A percentile compares a stretch with the other conserved stretches of the same genome.
Evolutionary conservation across 2,329 filamentous ascomycete species (phyloP).

Genomic region (Aspergillus sp.): DNA sequence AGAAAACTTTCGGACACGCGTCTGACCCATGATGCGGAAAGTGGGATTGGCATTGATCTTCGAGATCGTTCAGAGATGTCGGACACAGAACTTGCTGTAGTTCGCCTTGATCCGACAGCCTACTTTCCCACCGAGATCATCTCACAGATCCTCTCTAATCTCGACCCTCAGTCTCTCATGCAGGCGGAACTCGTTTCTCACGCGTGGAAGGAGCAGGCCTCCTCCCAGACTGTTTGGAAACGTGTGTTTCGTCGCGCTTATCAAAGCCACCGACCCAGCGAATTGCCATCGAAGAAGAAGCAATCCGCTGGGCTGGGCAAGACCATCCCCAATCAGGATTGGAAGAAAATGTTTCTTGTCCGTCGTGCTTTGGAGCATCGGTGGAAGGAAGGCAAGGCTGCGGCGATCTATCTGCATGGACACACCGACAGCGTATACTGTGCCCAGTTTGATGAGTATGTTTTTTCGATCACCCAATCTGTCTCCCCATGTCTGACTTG

Average conservation of each 20-base stretch:
- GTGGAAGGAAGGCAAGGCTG: constrained; percentile 77
- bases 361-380: constrained; percentile 71
- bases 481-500: background rate
- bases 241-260: constrained; percentile 59
- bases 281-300: constrained; percentile 42
- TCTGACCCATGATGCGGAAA: constrained; percentile 44
- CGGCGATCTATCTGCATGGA: constrained; percentile 84
- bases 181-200: constrained; percentile 56
- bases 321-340: constrained; percentile 64
- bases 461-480: constrained; percentile 15
- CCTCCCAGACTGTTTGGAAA: constrained; percentile 60
- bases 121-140: constrained; percentile 59
- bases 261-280: constrained; percentile 39
- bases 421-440: constrained; percentile 97
- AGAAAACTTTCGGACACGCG: constrained; percentile 29
- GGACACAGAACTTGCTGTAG: constrained; percentile 32
- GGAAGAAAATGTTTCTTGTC: constrained; percentile 80
- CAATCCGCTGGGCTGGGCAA: constrained; percentile 55
- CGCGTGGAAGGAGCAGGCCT: constrained; percentile 55
- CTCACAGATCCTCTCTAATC: constrained; percentile 57
- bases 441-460: constrained; percentile 93
- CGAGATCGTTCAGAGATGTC: constrained; percentile 36
- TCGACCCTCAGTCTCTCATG: constrained; percentile 57
- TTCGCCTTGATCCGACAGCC: constrained; percentile 52
- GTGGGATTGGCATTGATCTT: constrained; percentile 48